phyloP scores from a whole-genome alignment of 345 rosid genomes.

The Syzygium jambos region DNA sequence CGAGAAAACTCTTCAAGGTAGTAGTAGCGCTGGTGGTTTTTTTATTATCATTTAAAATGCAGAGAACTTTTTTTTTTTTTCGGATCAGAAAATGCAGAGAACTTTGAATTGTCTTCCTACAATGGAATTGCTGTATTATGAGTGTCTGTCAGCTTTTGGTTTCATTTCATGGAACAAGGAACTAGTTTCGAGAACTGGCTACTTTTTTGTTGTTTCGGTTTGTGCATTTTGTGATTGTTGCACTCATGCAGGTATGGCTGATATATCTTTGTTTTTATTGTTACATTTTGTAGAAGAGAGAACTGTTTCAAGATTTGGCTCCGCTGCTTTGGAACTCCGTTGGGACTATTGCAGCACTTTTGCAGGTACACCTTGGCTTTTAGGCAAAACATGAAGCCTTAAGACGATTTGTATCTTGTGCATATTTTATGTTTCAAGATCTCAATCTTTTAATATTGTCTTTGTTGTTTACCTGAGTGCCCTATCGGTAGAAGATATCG shows the following conservation, averaged over 20 bases:
- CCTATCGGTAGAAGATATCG: neutral
- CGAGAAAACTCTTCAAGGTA: neutral
- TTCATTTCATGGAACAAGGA: conserved; percentile 28
- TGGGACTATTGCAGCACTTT: conserved; percentile 58
- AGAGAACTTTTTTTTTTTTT: neutral
- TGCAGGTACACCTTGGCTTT: conserved; percentile 10
- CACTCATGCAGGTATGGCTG: conserved; percentile 38
- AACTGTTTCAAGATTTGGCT: conserved; percentile 93
- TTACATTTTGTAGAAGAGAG: conserved; percentile 57
- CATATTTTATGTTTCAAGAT: neutral
- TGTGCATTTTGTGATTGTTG: conserved; percentile 34
- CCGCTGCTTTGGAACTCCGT: conserved; percentile 84
- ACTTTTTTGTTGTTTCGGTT: conserved; percentile 17
- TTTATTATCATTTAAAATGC: neutral
- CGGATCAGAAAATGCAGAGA: neutral
- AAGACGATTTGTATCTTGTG: neutral
- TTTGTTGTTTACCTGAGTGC: neutral
- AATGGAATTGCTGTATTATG: neutral
- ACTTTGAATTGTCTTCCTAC: neutral
- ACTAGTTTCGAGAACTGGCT: neutral
- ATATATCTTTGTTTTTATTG: conserved; percentile 13
- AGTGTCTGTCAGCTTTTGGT: conserved; percentile 25
- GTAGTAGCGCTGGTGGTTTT: neutral
- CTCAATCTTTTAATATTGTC: neutral
- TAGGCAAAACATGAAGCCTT: neutral